These are phyloP conservation scores for Cymbopogon citratus DNA, from an alignment of 176 grass and related monocot species.

Conservation along the genomic window DNA sequence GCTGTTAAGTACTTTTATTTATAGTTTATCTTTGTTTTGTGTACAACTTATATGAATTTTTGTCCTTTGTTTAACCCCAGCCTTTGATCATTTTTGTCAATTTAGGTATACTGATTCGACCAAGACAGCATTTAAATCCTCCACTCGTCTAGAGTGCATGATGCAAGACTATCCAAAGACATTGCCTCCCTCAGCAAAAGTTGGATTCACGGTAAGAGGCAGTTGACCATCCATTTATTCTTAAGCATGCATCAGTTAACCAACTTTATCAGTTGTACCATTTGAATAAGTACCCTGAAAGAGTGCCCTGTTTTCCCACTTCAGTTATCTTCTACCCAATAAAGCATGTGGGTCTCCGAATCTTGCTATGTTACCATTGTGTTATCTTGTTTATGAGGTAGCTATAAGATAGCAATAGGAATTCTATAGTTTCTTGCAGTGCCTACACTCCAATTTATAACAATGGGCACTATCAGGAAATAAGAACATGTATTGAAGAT, in stretches of 20 bases:
- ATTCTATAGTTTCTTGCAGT: neutral
- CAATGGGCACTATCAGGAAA: neutral
- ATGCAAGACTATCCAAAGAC: constrained; percentile 99
- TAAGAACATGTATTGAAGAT: neutral
- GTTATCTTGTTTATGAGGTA: neutral
- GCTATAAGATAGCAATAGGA: neutral
- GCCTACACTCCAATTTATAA: neutral
- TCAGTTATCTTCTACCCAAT: neutral
- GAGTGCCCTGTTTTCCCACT: neutral
- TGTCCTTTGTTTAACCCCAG: neutral
- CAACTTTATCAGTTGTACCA: neutral
- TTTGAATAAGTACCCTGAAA: neutral
- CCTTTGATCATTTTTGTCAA: constrained; percentile 14
- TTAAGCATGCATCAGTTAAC: neutral
- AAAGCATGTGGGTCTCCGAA: neutral
- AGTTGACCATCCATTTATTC: neutral
- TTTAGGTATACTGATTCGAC: constrained; percentile 78
- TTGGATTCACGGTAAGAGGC: constrained; percentile 88
- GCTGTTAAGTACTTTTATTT: neutral
- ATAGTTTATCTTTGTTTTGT: neutral
- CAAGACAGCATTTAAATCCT: constrained; percentile 88
- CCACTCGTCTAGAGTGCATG: constrained; percentile 97
- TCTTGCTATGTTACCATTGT: neutral
- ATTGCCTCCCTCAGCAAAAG: constrained; percentile 65
- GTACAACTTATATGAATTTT: neutral